Percentiles rank a stretch among this genome's conserved stretches.
phyloP scores from a whole-genome alignment of 2,329 filamentous ascomycete species.

The Proliferodiscus dingleyae region DNA sequence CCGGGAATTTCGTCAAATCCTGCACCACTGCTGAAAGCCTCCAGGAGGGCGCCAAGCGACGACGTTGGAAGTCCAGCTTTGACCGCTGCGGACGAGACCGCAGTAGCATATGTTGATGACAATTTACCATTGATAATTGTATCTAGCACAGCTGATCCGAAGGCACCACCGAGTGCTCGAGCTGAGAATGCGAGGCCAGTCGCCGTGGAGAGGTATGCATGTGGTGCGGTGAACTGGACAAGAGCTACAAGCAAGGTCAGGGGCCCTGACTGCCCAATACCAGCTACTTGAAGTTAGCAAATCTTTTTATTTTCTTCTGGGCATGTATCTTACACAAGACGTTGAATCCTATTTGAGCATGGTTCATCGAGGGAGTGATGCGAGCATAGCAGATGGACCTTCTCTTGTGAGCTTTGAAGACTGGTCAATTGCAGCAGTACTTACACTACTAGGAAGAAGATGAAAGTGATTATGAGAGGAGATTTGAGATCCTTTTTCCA shows the following conservation, averaged over 20 bases:
- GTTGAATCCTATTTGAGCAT: slow-evolving; percentile 43
- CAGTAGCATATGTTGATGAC: slow-evolving; percentile 34
- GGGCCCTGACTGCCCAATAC: slow-evolving; percentile 45
- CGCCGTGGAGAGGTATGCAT: slow-evolving; percentile 47
- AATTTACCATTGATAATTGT: slow-evolving; percentile 48
- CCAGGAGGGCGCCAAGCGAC: slow-evolving; percentile 36
- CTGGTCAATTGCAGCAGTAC: slow-evolving; percentile 13
- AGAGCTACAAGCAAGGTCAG: slow-evolving; percentile 45
- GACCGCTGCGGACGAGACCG: slow-evolving; percentile 38
- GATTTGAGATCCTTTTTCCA: slow-evolving; percentile 44
- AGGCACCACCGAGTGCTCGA: slow-evolving; percentile 48
- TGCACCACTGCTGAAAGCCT: slow-evolving; percentile 36
- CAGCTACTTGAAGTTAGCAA: slow-evolving; percentile 27
- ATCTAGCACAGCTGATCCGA: slow-evolving; percentile 47
- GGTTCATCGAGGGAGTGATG: slow-evolving; percentile 40
- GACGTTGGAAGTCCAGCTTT: slow-evolving; percentile 38
- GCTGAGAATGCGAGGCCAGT: slow-evolving; percentile 50
- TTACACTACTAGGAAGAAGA: slow-evolving; percentile 43
- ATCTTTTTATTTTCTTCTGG: neutral
- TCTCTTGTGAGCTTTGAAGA: slow-evolving; percentile 3
- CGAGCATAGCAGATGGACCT: slow-evolving; percentile 42
- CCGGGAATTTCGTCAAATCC: slow-evolving; percentile 32
- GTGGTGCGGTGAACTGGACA: slow-evolving; percentile 49
- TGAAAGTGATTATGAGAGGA: slow-evolving; percentile 43
- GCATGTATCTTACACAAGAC: slow-evolving; percentile 32